These are phyloP conservation scores for Pseudomassariella vexata DNA, from an alignment of 2,329 filamentous ascomycete genomes.

Conservation along the genomic window DNA sequence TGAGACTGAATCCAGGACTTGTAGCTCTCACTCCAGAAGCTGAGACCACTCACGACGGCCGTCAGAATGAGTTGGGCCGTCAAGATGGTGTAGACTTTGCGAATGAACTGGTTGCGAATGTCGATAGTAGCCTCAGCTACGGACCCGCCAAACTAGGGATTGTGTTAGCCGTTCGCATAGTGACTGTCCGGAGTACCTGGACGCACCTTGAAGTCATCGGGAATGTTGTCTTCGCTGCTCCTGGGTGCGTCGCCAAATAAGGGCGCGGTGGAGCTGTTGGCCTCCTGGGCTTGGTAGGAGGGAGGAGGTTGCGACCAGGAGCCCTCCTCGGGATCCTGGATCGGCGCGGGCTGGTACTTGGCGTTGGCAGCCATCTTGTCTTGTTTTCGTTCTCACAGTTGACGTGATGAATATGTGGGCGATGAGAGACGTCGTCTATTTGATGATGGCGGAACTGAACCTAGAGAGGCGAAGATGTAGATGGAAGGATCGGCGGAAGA, in stretches of 20 bases:
- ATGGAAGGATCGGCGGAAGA: too few species aligned
- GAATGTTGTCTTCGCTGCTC: conserved; percentile 81
- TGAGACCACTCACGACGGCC: conserved; percentile 71
- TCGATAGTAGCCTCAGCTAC: conserved; percentile 92
- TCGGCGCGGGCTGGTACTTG: conserved; percentile 78
- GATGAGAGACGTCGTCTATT: too few species aligned
- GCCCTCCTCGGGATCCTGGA: conserved; percentile 77
- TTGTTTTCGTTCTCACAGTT: too few species aligned
- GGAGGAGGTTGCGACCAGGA: conserved; percentile 68
- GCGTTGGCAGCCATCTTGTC: conserved; percentile 67
- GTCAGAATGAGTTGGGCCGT: conserved; percentile 91
- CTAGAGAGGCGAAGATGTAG: too few species aligned
- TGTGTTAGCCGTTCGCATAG: too few species aligned
- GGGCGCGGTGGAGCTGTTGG: conserved; percentile 48
- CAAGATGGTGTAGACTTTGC: conserved; percentile 97
- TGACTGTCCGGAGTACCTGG: too few species aligned
- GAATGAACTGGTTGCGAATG: conserved; percentile 93
- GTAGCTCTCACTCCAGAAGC: conserved; percentile 78
- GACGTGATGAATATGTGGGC: too few species aligned
- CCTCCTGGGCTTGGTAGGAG: conserved; percentile 56
- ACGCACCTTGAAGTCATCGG: conserved; percentile 99
- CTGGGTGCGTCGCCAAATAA: conserved; percentile 65
- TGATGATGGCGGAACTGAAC: too few species aligned
- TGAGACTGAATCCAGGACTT: conserved; percentile 82
- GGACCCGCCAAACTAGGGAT: conserved; percentile 89